Evolutionary conservation across 73 alveolate genomes (phyloP).

Genomic region (Paramecium tetraurelia): DNA sequence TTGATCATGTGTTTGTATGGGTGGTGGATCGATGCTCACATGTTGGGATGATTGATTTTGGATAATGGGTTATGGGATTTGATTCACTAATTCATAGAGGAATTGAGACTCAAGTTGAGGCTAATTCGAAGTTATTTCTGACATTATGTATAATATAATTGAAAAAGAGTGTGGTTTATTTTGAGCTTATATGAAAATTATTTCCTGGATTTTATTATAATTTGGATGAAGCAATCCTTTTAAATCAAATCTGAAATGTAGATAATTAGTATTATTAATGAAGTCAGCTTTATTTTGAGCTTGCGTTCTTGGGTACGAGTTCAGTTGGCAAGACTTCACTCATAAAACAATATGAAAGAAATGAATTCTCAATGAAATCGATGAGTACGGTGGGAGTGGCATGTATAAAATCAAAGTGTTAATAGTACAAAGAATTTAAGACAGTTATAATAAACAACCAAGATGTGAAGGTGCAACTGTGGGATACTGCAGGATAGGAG

Average conservation of each 20-base stretch:
- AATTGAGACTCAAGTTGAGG: background rate
- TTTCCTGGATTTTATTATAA: background rate
- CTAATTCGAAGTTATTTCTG: background rate
- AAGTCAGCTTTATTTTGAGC: background rate
- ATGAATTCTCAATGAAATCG: slow-evolving; percentile 42
- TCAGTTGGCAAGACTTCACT: background rate
- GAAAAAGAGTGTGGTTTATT: background rate
- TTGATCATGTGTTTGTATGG: background rate
- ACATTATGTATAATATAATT: background rate
- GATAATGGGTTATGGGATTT: background rate
- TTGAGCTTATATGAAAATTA: background rate
- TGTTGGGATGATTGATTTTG: background rate
- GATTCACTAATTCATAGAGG: background rate
- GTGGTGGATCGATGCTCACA: background rate
- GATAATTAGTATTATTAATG: background rate
- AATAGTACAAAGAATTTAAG: background rate
- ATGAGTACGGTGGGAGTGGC: slow-evolving; percentile 25
- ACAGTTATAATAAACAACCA: background rate
- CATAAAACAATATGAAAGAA: background rate
- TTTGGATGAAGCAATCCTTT: background rate
- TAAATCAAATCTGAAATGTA: background rate
- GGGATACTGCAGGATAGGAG: slow-evolving; percentile 58
- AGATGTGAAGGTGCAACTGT: background rate
- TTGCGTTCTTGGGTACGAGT: background rate
- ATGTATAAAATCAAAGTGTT: background rate